Evolutionary conservation across 2,329 filamentous ascomycete genomes (phyloP).

Genomic region (Penicillium sp.): DNA sequence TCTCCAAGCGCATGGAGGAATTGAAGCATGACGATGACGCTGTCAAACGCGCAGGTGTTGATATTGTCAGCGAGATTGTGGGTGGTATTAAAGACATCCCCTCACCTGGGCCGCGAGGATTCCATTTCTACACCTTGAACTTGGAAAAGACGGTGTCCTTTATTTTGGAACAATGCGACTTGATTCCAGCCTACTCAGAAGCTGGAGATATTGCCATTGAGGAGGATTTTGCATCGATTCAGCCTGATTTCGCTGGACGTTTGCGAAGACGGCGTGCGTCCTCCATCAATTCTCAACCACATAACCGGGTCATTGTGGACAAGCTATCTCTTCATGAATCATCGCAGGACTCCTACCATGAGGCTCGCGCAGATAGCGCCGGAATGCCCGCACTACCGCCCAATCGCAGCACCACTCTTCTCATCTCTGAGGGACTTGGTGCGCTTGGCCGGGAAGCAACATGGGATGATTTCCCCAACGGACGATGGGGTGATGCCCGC

Average conservation of each 20-base stretch:
- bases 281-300: conserved; percentile 77
- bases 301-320: conserved; percentile 83
- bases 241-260: conserved; percentile 25
- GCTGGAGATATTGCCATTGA: conserved; percentile 48
- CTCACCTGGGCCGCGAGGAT: conserved; percentile 65
- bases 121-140: conserved; percentile 97
- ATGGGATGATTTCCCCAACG: conserved; percentile 98
- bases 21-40: conserved; percentile 49
- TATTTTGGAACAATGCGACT: conserved; percentile 78
- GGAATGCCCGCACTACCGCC: conserved; percentile 70
- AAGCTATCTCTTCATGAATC: conserved; percentile 43
- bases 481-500: conserved; percentile 87
- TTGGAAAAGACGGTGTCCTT: conserved; percentile 94
- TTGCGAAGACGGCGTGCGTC: conserved; percentile 62
- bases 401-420: conserved; percentile 77
- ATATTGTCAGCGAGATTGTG: conserved; percentile 78
- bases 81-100: conserved; percentile 70
- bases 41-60: conserved; percentile 50
- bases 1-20: conserved; percentile 62
- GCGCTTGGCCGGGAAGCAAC: conserved; percentile 88
- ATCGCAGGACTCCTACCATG: conserved; percentile 48
- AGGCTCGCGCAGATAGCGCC: conserved; percentile 74
- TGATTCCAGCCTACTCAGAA: conserved; percentile 66
- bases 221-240: conserved; percentile 26
- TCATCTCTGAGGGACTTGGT: conserved; percentile 92